A percentile compares a stretch with the other conserved stretches of the same genome.
Conservation (phyloP, 1,139 yeast genomes). For the Candida sp. region DNA sequence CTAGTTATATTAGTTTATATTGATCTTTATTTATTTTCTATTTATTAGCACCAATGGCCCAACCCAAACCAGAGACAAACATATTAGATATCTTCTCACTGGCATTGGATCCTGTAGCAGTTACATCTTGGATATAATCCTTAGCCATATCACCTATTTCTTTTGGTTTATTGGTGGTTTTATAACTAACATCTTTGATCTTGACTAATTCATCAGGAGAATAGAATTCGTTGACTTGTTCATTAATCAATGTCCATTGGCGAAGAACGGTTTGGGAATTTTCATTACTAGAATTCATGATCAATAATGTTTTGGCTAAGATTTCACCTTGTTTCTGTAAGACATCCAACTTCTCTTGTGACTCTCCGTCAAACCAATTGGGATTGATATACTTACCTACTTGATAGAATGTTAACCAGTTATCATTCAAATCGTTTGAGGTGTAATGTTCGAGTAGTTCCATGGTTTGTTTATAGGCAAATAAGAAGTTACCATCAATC, state of each 20-base stretch:
- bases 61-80: conserved; percentile 57
- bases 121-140: conserved; percentile 31
- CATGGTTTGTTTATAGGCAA: conserved; percentile 41
- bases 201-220: conserved; percentile 7
- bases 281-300: conserved; percentile 18
- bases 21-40: background rate
- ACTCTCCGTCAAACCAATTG: conserved; percentile 35
- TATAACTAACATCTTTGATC: conserved; percentile 4
- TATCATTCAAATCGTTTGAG: conserved; percentile 14
- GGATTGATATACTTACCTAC: conserved; percentile 55
- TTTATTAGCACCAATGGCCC: conserved; percentile 62
- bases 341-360: conserved; percentile 15
- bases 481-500: conserved; percentile 50
- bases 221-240: conserved; percentile 21
- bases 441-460: conserved; percentile 23
- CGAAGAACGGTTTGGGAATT: conserved; percentile 29
- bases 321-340: conserved; percentile 45
- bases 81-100: conserved; percentile 51
- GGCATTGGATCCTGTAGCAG: conserved; percentile 32
- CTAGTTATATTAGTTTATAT: no score
- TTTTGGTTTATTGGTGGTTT: conserved; percentile 5
- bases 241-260: conserved; percentile 36
- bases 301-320: conserved; percentile 41
- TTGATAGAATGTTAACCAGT: conserved; percentile 64
- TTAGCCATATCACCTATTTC: conserved; percentile 19